Evolutionary conservation across 768 basidiomycete genomes (phyloP), one percentile per base, ranked within the genome.

Genomic region (Suillus weaverae): DNA sequence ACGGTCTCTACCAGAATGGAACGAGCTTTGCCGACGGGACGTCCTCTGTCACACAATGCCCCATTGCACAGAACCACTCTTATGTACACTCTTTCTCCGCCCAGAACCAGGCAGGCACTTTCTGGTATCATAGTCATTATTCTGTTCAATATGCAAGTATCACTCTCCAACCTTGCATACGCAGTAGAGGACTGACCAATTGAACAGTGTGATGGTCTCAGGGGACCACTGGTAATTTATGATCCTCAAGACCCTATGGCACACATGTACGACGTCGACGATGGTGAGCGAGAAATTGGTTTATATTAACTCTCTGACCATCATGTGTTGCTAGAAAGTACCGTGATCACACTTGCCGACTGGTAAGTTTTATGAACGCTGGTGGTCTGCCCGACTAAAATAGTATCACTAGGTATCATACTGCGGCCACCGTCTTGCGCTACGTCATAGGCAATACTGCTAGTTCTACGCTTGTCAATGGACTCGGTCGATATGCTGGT

Each of bases 11-110:
- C 61, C 85, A 86, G 69, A 69, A 71, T 2, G 63, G 66, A 3
- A 79, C 81, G 5, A 82, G 77, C 62, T 81, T 74, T 72, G 81
- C 77, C 0, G 85, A 86, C 60, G 85, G 85, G 6, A 66, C 74
- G 1, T 70, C 73, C 3, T 75, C 72, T 32, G 71, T 82, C 18
- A 72, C 78, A 20, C 76, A 73, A 56, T 78, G 77, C 44, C 77
- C 77, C 20, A 69, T 73, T 39, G 64, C 54, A 32, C 65, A 67
- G 18, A 46, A 67, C 36, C 32, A 14, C 11, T 62, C 60, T 20
- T 77, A 73, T 55, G 55, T 71, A n/a, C 68, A 77, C 35, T 62
- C 67, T 11, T 72, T 77, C 8, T 67, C 64, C 13, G 62, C 68
- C 10, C n/a, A 5, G 5, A 38, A 66, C 14, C 75, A 77, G 62